Percentiles rank a stretch among this genome's conserved stretches.
These are phyloP conservation scores for Sechiopsis laciniata DNA, from an alignment of 306 rosid genomes.

Conservation along the genomic window DNA sequence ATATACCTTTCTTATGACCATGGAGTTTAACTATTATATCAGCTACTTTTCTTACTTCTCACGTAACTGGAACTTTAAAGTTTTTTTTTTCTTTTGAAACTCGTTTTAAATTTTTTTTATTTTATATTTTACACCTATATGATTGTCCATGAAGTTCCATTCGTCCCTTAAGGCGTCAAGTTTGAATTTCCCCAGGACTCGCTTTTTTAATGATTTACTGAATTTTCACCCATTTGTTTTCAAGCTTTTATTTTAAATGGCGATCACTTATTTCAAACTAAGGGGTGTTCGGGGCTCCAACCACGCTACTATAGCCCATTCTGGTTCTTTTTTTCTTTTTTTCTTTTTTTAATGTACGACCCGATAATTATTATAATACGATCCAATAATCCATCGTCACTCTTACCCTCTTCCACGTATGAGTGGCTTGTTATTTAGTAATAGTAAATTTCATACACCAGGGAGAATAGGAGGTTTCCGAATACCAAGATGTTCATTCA, in stretches of 20 bases:
- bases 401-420: too few relatives aligned
- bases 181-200: not conserved
- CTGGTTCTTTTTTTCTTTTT: too few relatives aligned
- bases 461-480: too few relatives aligned
- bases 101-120: not conserved
- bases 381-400: too few relatives aligned
- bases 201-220: not conserved
- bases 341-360: too few relatives aligned
- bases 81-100: too few relatives aligned
- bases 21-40: not conserved
- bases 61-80: too few relatives aligned
- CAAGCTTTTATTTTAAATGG: not conserved
- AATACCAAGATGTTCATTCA: constrained; percentile 2
- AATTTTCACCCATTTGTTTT: not conserved
- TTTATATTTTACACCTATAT: not conserved
- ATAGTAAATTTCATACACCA: not conserved
- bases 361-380: too few relatives aligned
- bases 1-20: not conserved
- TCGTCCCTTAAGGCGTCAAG: constrained; percentile 2
- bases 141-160: not conserved
- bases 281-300: not conserved
- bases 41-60: not conserved
- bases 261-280: not conserved
- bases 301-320: too few relatives aligned
- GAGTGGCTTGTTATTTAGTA: too few relatives aligned